Base-by-base conservation (phyloP, 192 early-diverging fungal genomes). In the Dimargaris cristalligena region DNA sequence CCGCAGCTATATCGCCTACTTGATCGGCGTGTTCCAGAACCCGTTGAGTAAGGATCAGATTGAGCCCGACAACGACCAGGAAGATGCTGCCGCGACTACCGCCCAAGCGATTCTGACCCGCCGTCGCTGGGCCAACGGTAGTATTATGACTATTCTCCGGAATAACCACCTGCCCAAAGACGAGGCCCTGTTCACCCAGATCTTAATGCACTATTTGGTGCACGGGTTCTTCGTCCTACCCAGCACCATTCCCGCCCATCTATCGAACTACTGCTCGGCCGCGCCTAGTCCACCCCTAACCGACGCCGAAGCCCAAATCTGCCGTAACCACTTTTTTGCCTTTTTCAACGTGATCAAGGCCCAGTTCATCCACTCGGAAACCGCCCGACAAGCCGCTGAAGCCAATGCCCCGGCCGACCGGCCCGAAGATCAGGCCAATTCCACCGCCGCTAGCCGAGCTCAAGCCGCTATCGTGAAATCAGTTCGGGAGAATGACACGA, bases 41-140 rank as follows among this genome's bases (percentile, higher is more conserved):
- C 80, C 78, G 44, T 16, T 41, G 16, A 6, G 8, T 16, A 55
- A 63, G 9, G 64, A 61, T 16, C 54, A 45, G 35, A 56, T 54
- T 23, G 62, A 41, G 26, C 44, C 23, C 3, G 55, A 66, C 10
- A 38, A 34, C n/a, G 63, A 65, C 46, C 68, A 73, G 14, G 65
- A 65, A 10, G 76, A 62, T 55, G 61, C 51, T 20, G 67, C 63
- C 44, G n/a, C n/a, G n/a, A n/a, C n/a, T n/a, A 62, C 68, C 23
- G 66, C 65, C 4, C 58, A 64, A 29, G 67, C 63, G 44, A 60
- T 76, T 16, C 78, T 83, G 49, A 63, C 67, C 32, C 80, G 76
- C 62, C 80, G 88, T 46, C 69, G 65, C 35, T 97, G 93, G 93
- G 81, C 77, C 6, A 44, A 91, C 9, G 81, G 91, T 38, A 88